phyloP scores from a whole-genome alignment of 2,329 filamentous ascomycete genomes.

The Fragosphaeria purpurea region DNA sequence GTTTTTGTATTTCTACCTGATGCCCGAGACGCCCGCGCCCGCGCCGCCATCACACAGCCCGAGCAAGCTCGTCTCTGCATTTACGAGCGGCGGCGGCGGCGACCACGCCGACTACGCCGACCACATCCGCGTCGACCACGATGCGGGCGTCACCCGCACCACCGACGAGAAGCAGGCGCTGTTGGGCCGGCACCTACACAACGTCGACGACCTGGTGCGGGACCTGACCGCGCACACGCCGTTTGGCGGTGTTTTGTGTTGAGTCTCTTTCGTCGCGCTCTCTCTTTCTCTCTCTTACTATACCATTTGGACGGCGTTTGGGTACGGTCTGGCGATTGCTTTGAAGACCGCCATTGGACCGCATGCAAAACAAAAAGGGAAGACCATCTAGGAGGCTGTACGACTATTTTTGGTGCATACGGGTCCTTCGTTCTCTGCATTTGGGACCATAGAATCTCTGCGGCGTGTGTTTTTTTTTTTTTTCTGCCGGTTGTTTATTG shows the following conservation, averaged over 20 bases:
- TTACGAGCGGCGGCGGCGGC: constrained; percentile 26
- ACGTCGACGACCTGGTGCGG: constrained; percentile 74
- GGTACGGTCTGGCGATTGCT: no score
- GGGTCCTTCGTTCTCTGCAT: no score
- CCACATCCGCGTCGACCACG: constrained; percentile 6
- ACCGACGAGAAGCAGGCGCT: constrained; percentile 76
- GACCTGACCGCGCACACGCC: constrained; percentile 73
- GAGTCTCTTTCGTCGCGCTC: not conserved
- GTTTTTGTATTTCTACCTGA: constrained; percentile 97
- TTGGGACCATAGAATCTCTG: no score
- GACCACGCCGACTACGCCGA: constrained; percentile 5
- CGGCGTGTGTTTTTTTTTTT: not conserved
- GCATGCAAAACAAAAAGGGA: no score
- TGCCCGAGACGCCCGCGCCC: constrained; percentile 67
- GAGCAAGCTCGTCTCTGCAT: constrained; percentile 54
- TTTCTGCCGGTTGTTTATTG: not conserved
- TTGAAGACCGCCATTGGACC: no score
- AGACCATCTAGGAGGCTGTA: no score
- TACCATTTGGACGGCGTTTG: not conserved
- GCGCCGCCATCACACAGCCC: constrained; percentile 55
- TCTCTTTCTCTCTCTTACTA: not conserved
- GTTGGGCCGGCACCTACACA: constrained; percentile 67
- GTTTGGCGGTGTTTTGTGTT: constrained; percentile 53
- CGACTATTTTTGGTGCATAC: no score
- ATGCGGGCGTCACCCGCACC: constrained; percentile 41